Evolutionary conservation across 305 asterid species (phyloP), one percentile per base, ranked within the genome.

Genomic region (Vinca major): DNA sequence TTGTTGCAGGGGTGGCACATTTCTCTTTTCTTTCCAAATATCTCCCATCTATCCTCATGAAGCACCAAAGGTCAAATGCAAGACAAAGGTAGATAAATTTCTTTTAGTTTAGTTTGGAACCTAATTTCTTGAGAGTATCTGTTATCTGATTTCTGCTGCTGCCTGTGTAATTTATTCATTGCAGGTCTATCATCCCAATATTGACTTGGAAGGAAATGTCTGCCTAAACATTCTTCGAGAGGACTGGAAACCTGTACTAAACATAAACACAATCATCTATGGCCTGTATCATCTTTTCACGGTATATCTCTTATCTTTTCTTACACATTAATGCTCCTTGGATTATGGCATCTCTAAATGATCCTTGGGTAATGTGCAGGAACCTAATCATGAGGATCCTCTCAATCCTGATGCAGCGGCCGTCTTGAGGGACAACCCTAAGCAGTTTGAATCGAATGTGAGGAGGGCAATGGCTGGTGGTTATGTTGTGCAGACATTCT

Each of bases 171-270:
- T 57, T 49, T 33, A 50, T 26, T 68, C 65, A 4, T 78, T 77
- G 54, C 86, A 93, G 99, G 95, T 93, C 41, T 93, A 90, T 83
- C 99, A 93, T 82, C 99, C 99, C 66, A 93, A 93, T 70, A 93
- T 93, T 20, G 99, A 93, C 82, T 75, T 90, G 76, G 98, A 93
- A 75, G 98, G 98, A 77, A 93, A 90, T 80, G 97, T 93, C 21
- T 93, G 97, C 82, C 86, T 93, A 67, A 93, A 93, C 95, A 90
- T 92, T 85, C 98, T 90, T 65, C 88, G 98, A 21, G 98, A 92
- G 81, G 98, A 92, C 79, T 92, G 98, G 97, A 92, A 92, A 71
- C 98, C 98, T 1, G 97, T 92, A 78, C 86, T 92, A 53, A 92
- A 79, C 87, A 92, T 92, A 74, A 92, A 88, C 80, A 87, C 96